Percentiles rank a stretch among this genome's conserved stretches.
phyloP scores from a whole-genome alignment of 495 filamentous ascomycete species.

The Daldinia concentrica region DNA sequence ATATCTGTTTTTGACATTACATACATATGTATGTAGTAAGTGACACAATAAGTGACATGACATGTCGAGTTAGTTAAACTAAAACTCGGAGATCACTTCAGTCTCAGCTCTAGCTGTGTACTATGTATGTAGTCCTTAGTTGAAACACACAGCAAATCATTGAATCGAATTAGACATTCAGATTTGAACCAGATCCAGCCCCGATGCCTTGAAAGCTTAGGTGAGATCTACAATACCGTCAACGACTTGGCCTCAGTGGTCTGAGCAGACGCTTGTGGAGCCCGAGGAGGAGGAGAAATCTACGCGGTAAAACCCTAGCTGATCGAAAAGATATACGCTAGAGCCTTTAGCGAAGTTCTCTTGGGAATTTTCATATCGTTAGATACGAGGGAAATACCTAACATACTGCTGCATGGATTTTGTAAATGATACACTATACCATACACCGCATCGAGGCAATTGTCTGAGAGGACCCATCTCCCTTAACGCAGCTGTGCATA shows the following conservation, averaged over 20 bases:
- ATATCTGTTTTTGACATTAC: neutral
- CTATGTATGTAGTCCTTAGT: neutral
- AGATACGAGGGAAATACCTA: slow-evolving; percentile 26
- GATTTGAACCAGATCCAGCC: slow-evolving; percentile 25
- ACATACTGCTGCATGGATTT: neutral
- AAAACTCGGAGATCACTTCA: slow-evolving; percentile 1
- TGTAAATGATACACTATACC: neutral
- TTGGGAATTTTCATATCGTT: neutral
- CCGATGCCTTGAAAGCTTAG: slow-evolving; percentile 19
- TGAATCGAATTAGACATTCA: slow-evolving; percentile 17
- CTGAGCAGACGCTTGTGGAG: neutral
- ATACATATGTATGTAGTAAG: no score
- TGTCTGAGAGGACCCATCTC: slow-evolving; percentile 9
- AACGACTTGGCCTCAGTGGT: neutral
- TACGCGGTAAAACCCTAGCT: slow-evolving; percentile 1
- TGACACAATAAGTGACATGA: neutral
- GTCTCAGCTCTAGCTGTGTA: neutral
- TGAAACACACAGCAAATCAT: slow-evolving; percentile 8
- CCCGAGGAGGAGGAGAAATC: neutral
- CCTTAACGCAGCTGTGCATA: neutral
- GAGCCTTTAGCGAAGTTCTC: neutral
- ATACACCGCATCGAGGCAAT: neutral
- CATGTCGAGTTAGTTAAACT: neutral
- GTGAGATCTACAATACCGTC: slow-evolving; percentile 28
- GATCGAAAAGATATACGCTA: slow-evolving; percentile 14